Evolutionary conservation across 371 early-diverging fungal genomes (phyloP).

Genomic region (Chytridium lagenaria): DNA sequence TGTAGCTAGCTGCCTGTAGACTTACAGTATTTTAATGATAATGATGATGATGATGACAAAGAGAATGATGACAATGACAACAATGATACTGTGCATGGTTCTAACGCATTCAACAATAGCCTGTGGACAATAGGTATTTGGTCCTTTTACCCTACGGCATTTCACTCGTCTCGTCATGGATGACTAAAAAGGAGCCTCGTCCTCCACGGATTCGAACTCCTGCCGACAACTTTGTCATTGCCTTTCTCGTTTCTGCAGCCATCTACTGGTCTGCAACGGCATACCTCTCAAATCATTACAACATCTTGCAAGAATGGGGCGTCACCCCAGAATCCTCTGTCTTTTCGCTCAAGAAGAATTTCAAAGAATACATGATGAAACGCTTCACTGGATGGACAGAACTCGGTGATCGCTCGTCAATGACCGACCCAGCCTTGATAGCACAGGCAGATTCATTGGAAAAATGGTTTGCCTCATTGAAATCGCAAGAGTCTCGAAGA

Average conservation of each 20-base stretch:
- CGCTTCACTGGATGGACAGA: constrained; percentile 29
- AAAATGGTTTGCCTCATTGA: constrained; percentile 22
- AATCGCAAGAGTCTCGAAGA: constrained; percentile 24
- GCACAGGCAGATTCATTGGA: constrained; percentile 3
- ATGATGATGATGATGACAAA: too few species aligned
- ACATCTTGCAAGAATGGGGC: constrained; percentile 17
- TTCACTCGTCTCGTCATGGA: background rate
- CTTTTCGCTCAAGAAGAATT: constrained; percentile 17
- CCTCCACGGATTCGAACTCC: background rate
- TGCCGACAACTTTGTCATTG: background rate
- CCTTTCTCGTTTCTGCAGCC: background rate
- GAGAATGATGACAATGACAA: too few species aligned
- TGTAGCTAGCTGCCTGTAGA: too few species aligned
- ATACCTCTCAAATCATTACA: background rate
- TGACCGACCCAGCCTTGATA: background rate
- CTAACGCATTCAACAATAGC: too few species aligned
- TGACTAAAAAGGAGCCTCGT: background rate
- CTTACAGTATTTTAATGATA: too few species aligned
- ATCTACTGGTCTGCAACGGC: background rate
- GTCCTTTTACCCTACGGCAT: background rate
- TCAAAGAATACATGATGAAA: constrained; percentile 23
- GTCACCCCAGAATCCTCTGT: constrained; percentile 17
- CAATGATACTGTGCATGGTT: too few species aligned
- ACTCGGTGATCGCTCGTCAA: background rate
- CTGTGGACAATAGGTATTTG: background rate